Conservation (phyloP, 1,284 basidiomycete genomes). For the Neonothopanus nambi region DNA sequence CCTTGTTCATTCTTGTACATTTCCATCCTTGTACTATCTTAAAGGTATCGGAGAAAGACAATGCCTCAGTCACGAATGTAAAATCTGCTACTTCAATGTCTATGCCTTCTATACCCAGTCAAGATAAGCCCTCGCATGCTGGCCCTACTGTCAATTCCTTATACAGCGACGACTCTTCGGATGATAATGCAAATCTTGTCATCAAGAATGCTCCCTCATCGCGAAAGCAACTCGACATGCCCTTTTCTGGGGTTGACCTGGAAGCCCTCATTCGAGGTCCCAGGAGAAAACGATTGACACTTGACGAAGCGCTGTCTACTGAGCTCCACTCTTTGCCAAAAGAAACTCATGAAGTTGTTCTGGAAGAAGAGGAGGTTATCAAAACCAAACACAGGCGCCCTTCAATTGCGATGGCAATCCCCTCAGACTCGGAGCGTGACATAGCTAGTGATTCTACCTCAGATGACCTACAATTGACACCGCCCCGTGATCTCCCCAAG, state of each 20-base stretch:
- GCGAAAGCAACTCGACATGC: background rate
- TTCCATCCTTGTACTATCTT: too few species aligned
- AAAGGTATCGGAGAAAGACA: too few species aligned
- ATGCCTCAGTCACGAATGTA: too few species aligned
- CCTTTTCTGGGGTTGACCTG: slow-evolving; percentile 3
- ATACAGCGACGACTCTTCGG: background rate
- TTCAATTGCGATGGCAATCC: background rate
- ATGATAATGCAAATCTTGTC: slow-evolving; percentile 1
- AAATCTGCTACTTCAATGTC: background rate
- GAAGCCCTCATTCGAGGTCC: slow-evolving; percentile 14
- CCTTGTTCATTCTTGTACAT: too few species aligned
- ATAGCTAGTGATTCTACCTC: background rate
- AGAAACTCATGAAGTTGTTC: background rate
- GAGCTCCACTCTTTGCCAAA: background rate
- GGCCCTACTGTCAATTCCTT: background rate
- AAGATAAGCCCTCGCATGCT: background rate
- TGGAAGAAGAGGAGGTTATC: slow-evolving; percentile 12
- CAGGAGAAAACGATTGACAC: slow-evolving; percentile 4
- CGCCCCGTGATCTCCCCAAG: too few species aligned
- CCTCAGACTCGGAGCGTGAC: slow-evolving; percentile 3
- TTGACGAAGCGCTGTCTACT: slow-evolving; percentile 9
- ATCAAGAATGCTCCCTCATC: background rate
- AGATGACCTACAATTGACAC: background rate
- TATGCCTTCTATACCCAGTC: background rate
- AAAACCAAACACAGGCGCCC: background rate